Base-by-base conservation (phyloP, 495 filamentous ascomycete genomes). In the Stereocaulon alpinum region DNA sequence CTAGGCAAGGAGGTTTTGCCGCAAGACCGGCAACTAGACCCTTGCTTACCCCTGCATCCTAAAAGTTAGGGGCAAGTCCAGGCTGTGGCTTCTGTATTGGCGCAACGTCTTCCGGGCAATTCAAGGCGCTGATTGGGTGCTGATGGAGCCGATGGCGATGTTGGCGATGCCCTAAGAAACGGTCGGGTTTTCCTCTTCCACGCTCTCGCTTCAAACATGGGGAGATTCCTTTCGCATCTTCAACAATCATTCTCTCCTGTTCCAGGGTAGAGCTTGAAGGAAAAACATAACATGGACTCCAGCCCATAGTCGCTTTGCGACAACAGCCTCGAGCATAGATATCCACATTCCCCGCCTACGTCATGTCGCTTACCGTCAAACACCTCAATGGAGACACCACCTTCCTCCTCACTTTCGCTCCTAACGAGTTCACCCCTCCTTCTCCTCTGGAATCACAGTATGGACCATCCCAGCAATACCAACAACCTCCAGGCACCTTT, bases 351-450 rank as follows among this genome's bases (percentile, higher is more conserved):
- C 10, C 32, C 32, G 60, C 22, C 27, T 29, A 51, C 59, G 61
- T 59, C 57, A 89, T 89, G 86, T 78, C 86, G 6, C 66, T 89
- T 49, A 81, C 75, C 6, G 68, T 88, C 62, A 80, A 82, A 64
- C 76, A 83, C 55, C 76, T 89, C 37, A 89, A 89, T 66, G 78
- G 76, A 43, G 86, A 89, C 68, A 79, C 83, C 32, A 84, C 83
- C 7, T 88, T 88, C 69, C 77, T 86, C 20, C 74, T 89, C 30
- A 77, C 80, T 53, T 85, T 88, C 64, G 72, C 77, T 55, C 81
- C 83, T 27, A 61, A 66, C 29, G 64, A 49, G 15, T 61, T 59
- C 73, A 69, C 52, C 68, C 61, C 63, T 53, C 71, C 55, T 42
- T 53, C 58, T 15, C 70, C 63, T 43, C 55, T 68, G 22, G 18